These are phyloP conservation scores for Talaromyces amestolkiae DNA, from an alignment of 2,329 filamentous ascomycete species.

Conservation along the genomic window DNA sequence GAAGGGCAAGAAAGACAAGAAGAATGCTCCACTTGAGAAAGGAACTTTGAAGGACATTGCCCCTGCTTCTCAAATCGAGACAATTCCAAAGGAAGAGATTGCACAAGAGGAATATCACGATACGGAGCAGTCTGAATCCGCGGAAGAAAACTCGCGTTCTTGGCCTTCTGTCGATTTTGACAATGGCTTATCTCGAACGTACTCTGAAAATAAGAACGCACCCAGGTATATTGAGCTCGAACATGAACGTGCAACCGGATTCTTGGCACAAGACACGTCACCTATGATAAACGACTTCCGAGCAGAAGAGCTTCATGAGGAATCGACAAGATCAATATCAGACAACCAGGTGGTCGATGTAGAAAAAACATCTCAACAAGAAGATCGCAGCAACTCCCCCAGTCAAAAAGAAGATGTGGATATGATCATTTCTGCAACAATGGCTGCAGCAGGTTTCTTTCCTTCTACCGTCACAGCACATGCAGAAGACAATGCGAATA, in stretches of 20 bases:
- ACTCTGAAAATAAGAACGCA: not conserved
- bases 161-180: constrained; percentile 16
- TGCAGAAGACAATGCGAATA: not conserved
- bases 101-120: not conserved
- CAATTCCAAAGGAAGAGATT: not conserved
- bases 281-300: constrained; percentile 6
- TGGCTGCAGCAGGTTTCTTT: constrained; percentile 18
- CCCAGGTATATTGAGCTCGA: not conserved
- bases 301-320: not conserved
- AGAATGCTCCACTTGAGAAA: constrained; percentile 11
- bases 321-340: not conserved
- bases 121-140: not conserved
- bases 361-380: not conserved
- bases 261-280: not conserved
- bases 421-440: constrained; percentile 12
- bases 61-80: not conserved
- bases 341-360: not conserved
- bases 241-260: not conserved
- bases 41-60: not conserved
- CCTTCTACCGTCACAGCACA: constrained; percentile 3
- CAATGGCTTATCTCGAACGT: not conserved
- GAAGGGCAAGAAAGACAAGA: constrained; percentile 35
- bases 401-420: constrained; percentile 18
- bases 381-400: not conserved
- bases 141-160: not conserved